Evolutionary conservation across 2,329 filamentous ascomycete genomes (phyloP).

Genomic region (Calonectria pseudoturangicola): DNA sequence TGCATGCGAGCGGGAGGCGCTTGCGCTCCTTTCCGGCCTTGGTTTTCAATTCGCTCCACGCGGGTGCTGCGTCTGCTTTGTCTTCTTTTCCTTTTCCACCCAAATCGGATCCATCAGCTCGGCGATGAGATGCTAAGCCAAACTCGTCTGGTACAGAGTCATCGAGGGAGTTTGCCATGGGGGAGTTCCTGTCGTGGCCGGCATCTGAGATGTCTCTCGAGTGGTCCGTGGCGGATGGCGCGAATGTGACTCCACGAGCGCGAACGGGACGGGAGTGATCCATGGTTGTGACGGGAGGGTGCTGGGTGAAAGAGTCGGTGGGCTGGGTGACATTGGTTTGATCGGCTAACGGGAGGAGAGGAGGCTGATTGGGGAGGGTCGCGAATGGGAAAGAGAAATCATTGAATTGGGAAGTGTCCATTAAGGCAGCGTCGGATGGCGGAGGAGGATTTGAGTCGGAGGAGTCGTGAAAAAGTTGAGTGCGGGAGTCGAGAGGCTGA

Average conservation of each 20-base stretch:
- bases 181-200: constrained; percentile 65
- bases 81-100: constrained; percentile 73
- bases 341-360: constrained; percentile 62
- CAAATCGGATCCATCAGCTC: constrained; percentile 72
- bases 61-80: constrained; percentile 75
- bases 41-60: constrained; percentile 90
- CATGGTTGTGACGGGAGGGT: constrained; percentile 33
- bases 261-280: constrained; percentile 46
- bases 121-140: constrained; percentile 67
- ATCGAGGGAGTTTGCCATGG: constrained; percentile 68
- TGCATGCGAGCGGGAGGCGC: constrained; percentile 92
- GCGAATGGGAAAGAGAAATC: constrained; percentile 72
- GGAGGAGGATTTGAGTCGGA: constrained; percentile 49
- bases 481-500: constrained; percentile 51
- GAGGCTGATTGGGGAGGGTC: constrained; percentile 64
- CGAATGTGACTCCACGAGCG: constrained; percentile 52
- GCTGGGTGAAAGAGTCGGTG: constrained; percentile 61
- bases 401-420: constrained; percentile 70
- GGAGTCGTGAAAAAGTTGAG: constrained; percentile 53
- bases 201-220: constrained; percentile 66
- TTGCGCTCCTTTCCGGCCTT: constrained; percentile 98
- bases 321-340: constrained; percentile 57
- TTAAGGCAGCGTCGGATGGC: constrained; percentile 56
- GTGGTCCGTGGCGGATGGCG: constrained; percentile 48
- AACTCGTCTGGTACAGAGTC: constrained; percentile 76